phyloP scores from a whole-genome alignment of 306 rosid species.

The Urtica urens region DNA sequence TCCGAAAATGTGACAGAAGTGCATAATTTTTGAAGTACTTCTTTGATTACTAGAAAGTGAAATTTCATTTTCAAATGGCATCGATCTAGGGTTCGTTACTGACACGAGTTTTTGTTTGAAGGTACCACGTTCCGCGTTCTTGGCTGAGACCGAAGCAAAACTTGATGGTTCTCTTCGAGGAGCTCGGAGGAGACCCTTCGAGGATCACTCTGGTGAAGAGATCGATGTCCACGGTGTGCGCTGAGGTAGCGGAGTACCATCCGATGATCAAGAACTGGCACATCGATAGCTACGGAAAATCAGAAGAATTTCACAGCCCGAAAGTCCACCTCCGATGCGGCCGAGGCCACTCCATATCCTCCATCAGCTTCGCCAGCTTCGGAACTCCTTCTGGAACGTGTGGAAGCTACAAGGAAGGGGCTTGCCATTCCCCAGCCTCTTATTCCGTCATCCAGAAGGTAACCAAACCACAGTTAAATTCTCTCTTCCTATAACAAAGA shows the following conservation, averaged over 20 bases:
- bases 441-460: conserved; percentile 71
- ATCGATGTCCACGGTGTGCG: conserved; percentile 69
- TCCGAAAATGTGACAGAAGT: too few relatives aligned
- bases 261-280: conserved; percentile 89
- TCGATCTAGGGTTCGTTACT: too few relatives aligned
- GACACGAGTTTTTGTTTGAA: too few relatives aligned
- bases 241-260: conserved; percentile 86
- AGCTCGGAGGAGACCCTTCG: conserved; percentile 91
- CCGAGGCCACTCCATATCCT: conserved; percentile 64
- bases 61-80: too few relatives aligned
- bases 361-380: conserved; percentile 94
- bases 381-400: conserved; percentile 95
- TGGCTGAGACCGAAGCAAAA: conserved; percentile 84
- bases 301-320: conserved; percentile 64
- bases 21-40: too few relatives aligned
- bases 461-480: conserved; percentile 43
- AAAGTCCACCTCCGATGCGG: conserved; percentile 83
- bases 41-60: too few relatives aligned
- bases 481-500: conserved; percentile 8
- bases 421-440: conserved; percentile 74
- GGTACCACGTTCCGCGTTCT: conserved; percentile 95
- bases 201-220: conserved; percentile 71
- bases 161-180: conserved; percentile 82
- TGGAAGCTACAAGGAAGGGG: conserved; percentile 82
- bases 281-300: conserved; percentile 74